Evolutionary conservation across 257 asterid genomes (phyloP), one percentile per base, ranked within the genome.

Genomic region (Nicotiana attenuata): DNA sequence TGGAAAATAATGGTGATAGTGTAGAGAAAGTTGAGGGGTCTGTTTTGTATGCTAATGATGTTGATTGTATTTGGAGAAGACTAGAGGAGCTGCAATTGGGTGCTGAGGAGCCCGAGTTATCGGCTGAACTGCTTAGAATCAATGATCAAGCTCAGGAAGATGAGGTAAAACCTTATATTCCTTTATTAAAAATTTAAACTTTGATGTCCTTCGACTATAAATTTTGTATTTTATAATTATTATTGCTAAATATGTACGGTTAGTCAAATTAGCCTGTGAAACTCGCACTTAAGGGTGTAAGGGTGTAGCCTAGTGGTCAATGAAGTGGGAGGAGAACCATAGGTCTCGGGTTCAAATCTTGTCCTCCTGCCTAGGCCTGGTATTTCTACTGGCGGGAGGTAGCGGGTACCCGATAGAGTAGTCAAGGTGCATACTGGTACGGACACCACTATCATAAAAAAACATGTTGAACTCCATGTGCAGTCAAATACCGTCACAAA

Each of bases 101-200:
- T 10, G 85, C 29, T 77, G 84, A 88, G 53, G 94, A 91, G 81
- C 87, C 82, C 0, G 89, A 85, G 78, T 76, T 92, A 80, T 84
- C 97, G 3, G 92, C 86, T 78, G 96, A 91, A 81, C 85, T 82
- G 85, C 82, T 91, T 53, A 88, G 82, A 65, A 76, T 85, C 84
- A 93, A 92, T 88, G 87, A 86, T 81, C 98, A 93, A 86, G 88
- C 88, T 38, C 97, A 93, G 76, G 94, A 91, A 85, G 98, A 95
- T 81, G 99, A 93, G 98, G 97, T 95, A 86, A 83, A 50, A 5
- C 50, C 50, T 41, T 41, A 41, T 41, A 41, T 41, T 8, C 13
- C 13, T 41, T 9, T 41, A 2, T 2, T 9, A 41, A 9, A 41
- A 9, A 41, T 41, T 41, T 41, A 9, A 41, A 9, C 50, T 41